Base-by-base conservation (phyloP, 1,284 basidiomycete species). In the Pascua guehoae region DNA sequence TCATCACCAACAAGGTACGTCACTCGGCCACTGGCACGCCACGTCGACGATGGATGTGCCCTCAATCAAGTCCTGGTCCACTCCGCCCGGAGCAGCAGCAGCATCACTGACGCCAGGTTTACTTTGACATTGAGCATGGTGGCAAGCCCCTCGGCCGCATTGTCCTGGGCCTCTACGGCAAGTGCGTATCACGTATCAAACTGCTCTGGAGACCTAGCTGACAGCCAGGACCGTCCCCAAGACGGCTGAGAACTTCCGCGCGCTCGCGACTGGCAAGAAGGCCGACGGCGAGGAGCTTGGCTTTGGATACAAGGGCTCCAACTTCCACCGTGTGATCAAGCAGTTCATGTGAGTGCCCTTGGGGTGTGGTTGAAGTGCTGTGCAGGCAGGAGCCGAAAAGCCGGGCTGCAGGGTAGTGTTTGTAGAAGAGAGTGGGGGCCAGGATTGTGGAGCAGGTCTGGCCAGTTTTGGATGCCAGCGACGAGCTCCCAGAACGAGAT, bases 61-160 rank as follows among this genome's bases (percentile, higher is more conserved):
- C 47, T 17, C 10, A 18, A n/a, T 16, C 4, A 7, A 32, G 24
- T 32, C 24, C 24, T 32, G 24, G 24, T 32, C 24, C 24, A 32
- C 24, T 32, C 24, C 24, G 24, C 24, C 24, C 38, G 36, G 18
- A n/a, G 24, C 32, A 12, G 5, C 11, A 12, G 15, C 7, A 17
- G 39, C n/a, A 9, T 16, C 9, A 15, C 32, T 41, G 14, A 47
- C 24, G 12, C 10, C 41, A 69, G 71, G 88, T 96, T 69, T 96
- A 86, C 82, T 96, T 96, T 71, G 92, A 96, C 78, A 87, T 96
- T 61, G 86, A 88, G 69, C 91, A 95, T 77, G 91, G 90, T 37
- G 89, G 87, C 74, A 81, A 88, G 76, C 80, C 85, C 49, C 60
- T 96, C 40, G 93, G 93, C 58, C 85, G 91, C 61, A 81, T 94